Percentiles rank a stretch among this genome's conserved stretches.
These are phyloP conservation scores for Ceratocystis alfenasii DNA, from an alignment of 2,329 filamentous ascomycete genomes.

Conservation along the genomic window DNA sequence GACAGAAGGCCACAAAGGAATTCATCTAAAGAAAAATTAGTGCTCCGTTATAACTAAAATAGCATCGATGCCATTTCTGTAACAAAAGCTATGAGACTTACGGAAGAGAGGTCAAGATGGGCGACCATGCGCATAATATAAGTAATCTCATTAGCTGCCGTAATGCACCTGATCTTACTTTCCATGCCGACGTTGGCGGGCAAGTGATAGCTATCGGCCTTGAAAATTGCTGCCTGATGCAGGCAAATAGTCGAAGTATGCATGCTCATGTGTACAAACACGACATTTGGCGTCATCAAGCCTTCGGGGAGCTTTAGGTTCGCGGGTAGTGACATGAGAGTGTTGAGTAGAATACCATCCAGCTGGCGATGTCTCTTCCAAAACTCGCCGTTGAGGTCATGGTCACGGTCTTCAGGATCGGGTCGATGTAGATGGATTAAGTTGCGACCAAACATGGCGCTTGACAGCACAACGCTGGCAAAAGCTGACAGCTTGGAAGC, in stretches of 20 bases:
- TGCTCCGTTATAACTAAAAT: background rate
- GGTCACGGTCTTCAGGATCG: conserved; percentile 64
- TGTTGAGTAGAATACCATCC: conserved; percentile 84
- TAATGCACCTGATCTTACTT: conserved; percentile 85
- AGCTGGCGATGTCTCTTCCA: conserved; percentile 87
- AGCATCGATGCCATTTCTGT: too few species aligned
- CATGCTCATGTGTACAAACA: conserved; percentile 94
- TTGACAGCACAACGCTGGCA: conserved; percentile 69
- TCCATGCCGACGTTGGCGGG: conserved; percentile 68
- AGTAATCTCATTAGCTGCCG: conserved; percentile 84
- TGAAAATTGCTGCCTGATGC: conserved; percentile 97
- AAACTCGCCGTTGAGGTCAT: conserved; percentile 83
- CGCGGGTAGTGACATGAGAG: conserved; percentile 67
- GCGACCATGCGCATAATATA: conserved; percentile 93
- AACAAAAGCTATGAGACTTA: conserved; percentile 38
- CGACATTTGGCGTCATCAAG: conserved; percentile 65
- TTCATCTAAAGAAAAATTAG: conserved; percentile 56
- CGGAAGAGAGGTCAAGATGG: conserved; percentile 70
- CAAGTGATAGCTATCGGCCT: conserved; percentile 78
- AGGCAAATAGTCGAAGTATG: conserved; percentile 93
- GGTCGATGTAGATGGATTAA: conserved; percentile 83
- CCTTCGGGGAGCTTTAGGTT: conserved; percentile 68
- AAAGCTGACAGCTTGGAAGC: conserved; percentile 63
- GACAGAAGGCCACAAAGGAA: conserved; percentile 85
- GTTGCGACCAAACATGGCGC: conserved; percentile 84